Conservation (phyloP, 306 rosid species). For the Acacia melanoxylon region DNA sequence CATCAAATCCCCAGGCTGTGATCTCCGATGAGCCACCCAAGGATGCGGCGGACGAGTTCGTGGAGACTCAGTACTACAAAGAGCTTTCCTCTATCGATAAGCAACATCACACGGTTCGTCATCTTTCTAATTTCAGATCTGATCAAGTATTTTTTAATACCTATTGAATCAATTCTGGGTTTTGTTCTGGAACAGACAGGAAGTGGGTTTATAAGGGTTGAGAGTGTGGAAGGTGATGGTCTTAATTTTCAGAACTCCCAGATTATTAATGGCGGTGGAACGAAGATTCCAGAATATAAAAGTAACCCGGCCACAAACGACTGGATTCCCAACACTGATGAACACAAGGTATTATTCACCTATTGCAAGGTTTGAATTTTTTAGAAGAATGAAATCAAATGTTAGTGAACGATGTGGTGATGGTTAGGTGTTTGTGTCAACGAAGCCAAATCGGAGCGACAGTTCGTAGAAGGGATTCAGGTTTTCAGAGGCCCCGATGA, state of each 20-base stretch:
- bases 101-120: conserved; percentile 62
- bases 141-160: background rate
- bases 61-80: conserved; percentile 65
- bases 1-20: conserved; percentile 16
- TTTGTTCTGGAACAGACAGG: conserved; percentile 52
- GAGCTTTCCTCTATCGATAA: conserved; percentile 60
- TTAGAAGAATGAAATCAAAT: background rate
- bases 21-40: conserved; percentile 22
- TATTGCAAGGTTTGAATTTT: background rate
- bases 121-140: background rate
- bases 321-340: conserved; percentile 61
- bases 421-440: conserved; percentile 36
- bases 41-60: conserved; percentile 54
- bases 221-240: conserved; percentile 29
- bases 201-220: conserved; percentile 63
- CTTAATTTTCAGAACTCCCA: conserved; percentile 26
- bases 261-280: conserved; percentile 25
- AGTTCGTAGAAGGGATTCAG: conserved; percentile 21
- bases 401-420: background rate
- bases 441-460: conserved; percentile 60
- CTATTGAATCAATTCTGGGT: background rate
- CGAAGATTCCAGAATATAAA: conserved; percentile 29
- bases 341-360: conserved; percentile 31
- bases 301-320: conserved; percentile 89
- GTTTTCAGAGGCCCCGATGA: background rate